Evolutionary conservation across 805 yeast genomes (phyloP).

Genomic region (Dipodascopsis tothii): DNA sequence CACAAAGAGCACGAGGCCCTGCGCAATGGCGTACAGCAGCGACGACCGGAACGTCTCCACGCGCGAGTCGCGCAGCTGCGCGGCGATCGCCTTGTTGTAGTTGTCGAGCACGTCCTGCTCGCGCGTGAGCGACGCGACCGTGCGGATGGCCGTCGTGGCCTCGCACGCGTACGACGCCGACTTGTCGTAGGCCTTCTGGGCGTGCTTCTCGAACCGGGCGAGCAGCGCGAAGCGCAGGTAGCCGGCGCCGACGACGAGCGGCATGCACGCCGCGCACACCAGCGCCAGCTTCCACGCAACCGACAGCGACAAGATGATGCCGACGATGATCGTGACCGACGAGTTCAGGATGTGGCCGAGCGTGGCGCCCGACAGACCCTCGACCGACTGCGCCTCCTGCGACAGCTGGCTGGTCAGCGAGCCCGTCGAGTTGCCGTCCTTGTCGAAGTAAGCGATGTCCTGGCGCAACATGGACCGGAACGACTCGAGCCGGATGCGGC

Average conservation of each 20-base stretch:
- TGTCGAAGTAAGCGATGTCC: conserved; percentile 28
- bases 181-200: conserved; percentile 30
- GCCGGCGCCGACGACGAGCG: conserved; percentile 35
- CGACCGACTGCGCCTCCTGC: conserved; percentile 28
- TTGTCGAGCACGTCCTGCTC: conserved; percentile 31
- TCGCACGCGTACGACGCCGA: conserved; percentile 39
- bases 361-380: conserved; percentile 27
- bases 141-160: conserved; percentile 35
- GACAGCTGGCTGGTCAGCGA: conserved; percentile 26
- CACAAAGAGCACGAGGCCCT: neutral
- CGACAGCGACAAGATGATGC: conserved; percentile 35
- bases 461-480: conserved; percentile 26
- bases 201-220: conserved; percentile 27
- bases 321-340: conserved; percentile 26
- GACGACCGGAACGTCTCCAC: neutral
- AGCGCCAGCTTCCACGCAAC: conserved; percentile 38
- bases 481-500: conserved; percentile 21
- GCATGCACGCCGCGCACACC: conserved; percentile 34
- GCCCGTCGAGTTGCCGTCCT: conserved; percentile 27
- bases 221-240: conserved; percentile 35
- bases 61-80: neutral
- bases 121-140: conserved; percentile 36
- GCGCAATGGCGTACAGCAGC: neutral
- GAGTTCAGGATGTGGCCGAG: conserved; percentile 30
- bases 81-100: conserved; percentile 26